These are phyloP conservation scores for Colletotrichum musae DNA, from an alignment of 2,329 filamentous ascomycete species.

Conservation along the genomic window DNA sequence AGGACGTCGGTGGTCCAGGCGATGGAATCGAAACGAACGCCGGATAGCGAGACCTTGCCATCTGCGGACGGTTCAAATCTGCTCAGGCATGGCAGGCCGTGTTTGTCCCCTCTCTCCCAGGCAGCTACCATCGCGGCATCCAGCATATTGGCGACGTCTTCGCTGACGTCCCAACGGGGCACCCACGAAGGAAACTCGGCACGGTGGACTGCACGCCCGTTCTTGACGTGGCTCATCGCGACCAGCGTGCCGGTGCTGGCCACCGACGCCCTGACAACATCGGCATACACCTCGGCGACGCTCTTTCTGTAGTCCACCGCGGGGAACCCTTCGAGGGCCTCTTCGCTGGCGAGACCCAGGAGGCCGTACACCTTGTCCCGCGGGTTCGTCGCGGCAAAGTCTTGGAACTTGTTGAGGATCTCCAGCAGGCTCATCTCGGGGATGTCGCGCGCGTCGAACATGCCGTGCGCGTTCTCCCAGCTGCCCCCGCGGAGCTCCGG, in stretches of 20 bases:
- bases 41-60: conserved; percentile 13
- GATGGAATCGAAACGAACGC: conserved; percentile 20
- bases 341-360: conserved; percentile 7
- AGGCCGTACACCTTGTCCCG: conserved; percentile 30
- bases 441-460: conserved; percentile 21
- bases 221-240: conserved; percentile 9
- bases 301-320: conserved; percentile 12
- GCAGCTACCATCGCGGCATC: not conserved
- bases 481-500: not conserved
- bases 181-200: conserved; percentile 15
- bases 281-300: conserved; percentile 8
- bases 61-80: not conserved
- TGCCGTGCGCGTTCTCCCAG: conserved; percentile 16
- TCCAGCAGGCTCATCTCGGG: conserved; percentile 5
- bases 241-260: not conserved
- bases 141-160: not conserved
- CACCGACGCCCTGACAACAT: conserved; percentile 7
- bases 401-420: conserved; percentile 9
- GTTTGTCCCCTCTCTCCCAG: conserved; percentile 12
- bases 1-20: conserved; percentile 10
- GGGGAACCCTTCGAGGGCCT: not conserved
- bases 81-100: not conserved
- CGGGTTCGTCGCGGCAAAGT: conserved; percentile 16
- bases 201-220: not conserved
- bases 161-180: conserved; percentile 13